Percentiles rank a stretch among this genome's conserved stretches.
Evolutionary conservation across 1,284 basidiomycete genomes (phyloP).

Genomic region (Bjerkandera adusta): DNA sequence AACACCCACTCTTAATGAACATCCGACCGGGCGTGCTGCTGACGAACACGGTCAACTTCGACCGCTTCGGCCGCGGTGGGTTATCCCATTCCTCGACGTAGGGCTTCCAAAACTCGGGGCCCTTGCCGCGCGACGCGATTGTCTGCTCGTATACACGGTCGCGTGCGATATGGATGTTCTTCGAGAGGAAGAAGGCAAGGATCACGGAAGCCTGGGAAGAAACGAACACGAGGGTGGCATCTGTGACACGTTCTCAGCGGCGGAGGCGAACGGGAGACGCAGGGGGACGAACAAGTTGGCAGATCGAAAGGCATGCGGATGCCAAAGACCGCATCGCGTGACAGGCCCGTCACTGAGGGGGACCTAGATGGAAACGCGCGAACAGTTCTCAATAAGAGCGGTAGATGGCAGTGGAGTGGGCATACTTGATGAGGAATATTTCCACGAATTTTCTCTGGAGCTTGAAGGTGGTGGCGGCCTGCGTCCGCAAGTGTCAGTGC

Average conservation of each 20-base stretch:
- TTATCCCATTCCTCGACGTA: constrained; percentile 86
- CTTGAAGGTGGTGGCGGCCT: constrained; percentile 63
- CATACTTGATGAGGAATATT: constrained; percentile 60
- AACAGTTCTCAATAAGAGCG: constrained; percentile 4
- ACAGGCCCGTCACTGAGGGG: constrained; percentile 61
- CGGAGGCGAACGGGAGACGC: background rate
- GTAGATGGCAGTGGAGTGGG: constrained; percentile 18
- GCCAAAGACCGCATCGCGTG: constrained; percentile 63
- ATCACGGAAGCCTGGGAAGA: constrained; percentile 72
- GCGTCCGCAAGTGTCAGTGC: background rate
- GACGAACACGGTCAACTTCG: constrained; percentile 26
- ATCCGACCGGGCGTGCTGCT: constrained; percentile 49
- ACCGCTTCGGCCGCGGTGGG: constrained; percentile 51
- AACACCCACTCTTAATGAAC: constrained; percentile 35
- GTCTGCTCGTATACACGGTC: constrained; percentile 81
- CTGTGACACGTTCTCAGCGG: constrained; percentile 35
- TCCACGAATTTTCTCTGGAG: constrained; percentile 64
- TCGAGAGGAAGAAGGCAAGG: constrained; percentile 71
- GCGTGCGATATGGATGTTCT: constrained; percentile 76
- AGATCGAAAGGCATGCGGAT: constrained; percentile 62
- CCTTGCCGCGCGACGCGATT: constrained; percentile 75
- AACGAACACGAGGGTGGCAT: constrained; percentile 72
- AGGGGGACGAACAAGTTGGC: constrained; percentile 53
- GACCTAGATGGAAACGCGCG: constrained; percentile 41
- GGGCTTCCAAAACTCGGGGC: constrained; percentile 79